A percentile compares a stretch with the other conserved stretches of the same genome.
These are phyloP conservation scores for Physcomitrium patens DNA, from an alignment of 225 moss, liverwort and hornwort genomes.

Conservation along the genomic window DNA sequence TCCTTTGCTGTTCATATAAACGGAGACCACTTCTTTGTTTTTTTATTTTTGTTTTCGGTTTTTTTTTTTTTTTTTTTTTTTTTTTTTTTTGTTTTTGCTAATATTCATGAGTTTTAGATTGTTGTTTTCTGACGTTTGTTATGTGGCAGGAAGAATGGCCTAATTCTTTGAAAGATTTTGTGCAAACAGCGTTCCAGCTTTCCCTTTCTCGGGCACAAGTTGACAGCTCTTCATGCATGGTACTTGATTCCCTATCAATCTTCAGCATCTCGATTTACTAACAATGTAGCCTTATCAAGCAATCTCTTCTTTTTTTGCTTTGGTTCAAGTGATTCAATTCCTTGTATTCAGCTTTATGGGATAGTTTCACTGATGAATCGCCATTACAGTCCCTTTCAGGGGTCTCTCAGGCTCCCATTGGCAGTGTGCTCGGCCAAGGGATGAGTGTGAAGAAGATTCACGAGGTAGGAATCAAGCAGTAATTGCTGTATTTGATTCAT, in stretches of 20 bases:
- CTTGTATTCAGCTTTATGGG: not conserved
- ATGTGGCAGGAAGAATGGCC: conserved; percentile 56
- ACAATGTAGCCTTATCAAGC: not conserved
- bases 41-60: not conserved
- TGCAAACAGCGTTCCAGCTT: conserved; percentile 47
- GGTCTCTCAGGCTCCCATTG: conserved; percentile 46
- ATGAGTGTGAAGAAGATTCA: conserved; percentile 66
- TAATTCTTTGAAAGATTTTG: conserved; percentile 57
- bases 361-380: conserved; percentile 42
- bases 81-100: not conserved
- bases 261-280: not conserved
- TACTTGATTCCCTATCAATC: conserved; percentile 34
- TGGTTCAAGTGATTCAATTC: not conserved
- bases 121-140: conserved; percentile 14
- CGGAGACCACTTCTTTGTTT: too few species aligned
- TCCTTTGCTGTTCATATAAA: not conserved
- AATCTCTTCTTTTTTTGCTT: conserved; percentile 3
- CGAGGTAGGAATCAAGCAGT: conserved; percentile 45
- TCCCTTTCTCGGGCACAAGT: conserved; percentile 47
- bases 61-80: too few species aligned
- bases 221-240: conserved; percentile 34
- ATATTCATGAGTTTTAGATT: too few species aligned
- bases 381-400: conserved; percentile 53
- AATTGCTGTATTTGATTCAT: not conserved
- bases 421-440: conserved; percentile 58